Conservation (phyloP, 2,329 filamentous ascomycete species). For the Penicillium sp. region DNA sequence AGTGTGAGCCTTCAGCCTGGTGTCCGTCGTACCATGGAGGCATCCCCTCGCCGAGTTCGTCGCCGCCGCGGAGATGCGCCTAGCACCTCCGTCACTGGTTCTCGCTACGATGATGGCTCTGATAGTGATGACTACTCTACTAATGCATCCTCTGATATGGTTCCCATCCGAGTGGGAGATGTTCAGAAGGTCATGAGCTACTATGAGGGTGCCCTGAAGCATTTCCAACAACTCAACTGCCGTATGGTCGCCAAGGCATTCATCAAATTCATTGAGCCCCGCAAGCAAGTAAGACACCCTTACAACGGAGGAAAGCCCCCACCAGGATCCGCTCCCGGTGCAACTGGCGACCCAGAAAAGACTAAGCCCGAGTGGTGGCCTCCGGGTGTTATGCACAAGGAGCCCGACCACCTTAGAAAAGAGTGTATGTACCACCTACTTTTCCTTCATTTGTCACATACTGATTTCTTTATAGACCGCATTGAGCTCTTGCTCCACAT, state of each 20-base stretch:
- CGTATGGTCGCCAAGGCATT: conserved; percentile 48
- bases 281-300: conserved; percentile 50
- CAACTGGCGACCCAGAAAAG: conserved; percentile 43
- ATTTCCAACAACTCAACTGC: conserved; percentile 49
- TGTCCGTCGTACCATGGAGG: conserved; percentile 24
- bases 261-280: conserved; percentile 50
- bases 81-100: conserved; percentile 14
- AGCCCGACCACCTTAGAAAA: conserved; percentile 51
- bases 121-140: conserved; percentile 26
- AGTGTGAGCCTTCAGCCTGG: conserved; percentile 30
- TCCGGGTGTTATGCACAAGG: conserved; percentile 47
- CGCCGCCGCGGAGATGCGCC: conserved; percentile 28
- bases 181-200: conserved; percentile 38
- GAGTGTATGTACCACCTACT: conserved; percentile 37
- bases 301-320: conserved; percentile 48
- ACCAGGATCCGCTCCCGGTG: conserved; percentile 35
- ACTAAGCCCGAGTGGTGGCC: conserved; percentile 50
- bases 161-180: conserved; percentile 41
- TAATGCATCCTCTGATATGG: conserved; percentile 25
- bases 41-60: conserved; percentile 30
- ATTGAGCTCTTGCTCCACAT: conserved; percentile 43
- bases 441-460: background rate
- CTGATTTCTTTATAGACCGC: conserved; percentile 28
- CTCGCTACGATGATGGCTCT: conserved; percentile 22
- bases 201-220: conserved; percentile 43